Evolutionary conservation across 208 protist genomes (phyloP).

Genomic region (Balamuthia mandrillaris): DNA sequence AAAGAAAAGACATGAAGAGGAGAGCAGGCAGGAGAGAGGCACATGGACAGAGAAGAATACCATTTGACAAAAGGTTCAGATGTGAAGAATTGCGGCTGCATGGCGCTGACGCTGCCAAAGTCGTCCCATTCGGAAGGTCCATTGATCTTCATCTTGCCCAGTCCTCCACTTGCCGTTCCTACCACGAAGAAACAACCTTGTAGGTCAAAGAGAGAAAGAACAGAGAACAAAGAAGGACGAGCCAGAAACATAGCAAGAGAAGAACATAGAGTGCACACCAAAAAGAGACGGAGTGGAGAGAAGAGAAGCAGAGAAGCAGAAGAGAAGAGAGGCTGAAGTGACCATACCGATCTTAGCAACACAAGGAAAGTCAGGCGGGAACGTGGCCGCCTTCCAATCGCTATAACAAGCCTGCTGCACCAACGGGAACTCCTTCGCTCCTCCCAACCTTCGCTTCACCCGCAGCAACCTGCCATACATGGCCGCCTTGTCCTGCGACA

Average conservation of each 20-base stretch:
- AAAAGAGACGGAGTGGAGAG: not conserved
- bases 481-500: not conserved
- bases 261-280: not conserved
- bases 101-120: not conserved
- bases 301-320: not conserved
- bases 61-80: not conserved
- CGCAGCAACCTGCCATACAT: not conserved
- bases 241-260: not conserved
- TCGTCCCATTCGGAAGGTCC: not conserved
- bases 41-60: not conserved
- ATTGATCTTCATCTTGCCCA: slow-evolving; percentile 5
- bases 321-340: too few species aligned
- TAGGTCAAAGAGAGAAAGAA: too few species aligned
- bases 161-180: too few species aligned
- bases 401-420: not conserved
- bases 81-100: not conserved
- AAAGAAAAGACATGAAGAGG: not conserved
- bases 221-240: too few species aligned
- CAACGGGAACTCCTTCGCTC: not conserved
- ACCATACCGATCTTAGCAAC: not conserved
- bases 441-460: not conserved
- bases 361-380: not conserved
- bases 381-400: slow-evolving; percentile 1
- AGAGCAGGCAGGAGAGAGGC: not conserved
- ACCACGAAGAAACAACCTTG: too few species aligned